phyloP scores from a whole-genome alignment of 345 rosid species.

The Adansonia digitata region DNA sequence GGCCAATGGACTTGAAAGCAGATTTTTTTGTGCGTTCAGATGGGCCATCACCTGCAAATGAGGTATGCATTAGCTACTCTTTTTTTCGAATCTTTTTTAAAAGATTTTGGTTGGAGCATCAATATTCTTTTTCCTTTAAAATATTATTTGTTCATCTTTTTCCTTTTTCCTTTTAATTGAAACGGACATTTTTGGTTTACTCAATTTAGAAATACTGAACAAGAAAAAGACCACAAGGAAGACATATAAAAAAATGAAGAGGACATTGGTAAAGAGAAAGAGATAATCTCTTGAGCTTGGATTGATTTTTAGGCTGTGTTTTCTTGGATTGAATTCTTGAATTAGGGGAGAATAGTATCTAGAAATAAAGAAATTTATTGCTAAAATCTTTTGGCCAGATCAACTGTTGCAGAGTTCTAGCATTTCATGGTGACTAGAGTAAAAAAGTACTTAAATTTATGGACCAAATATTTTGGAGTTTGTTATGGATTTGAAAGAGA shows the following conservation, averaged over 20 bases:
- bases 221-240: background rate
- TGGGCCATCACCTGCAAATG: slow-evolving; percentile 26
- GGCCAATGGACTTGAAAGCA: slow-evolving; percentile 65
- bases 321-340: background rate
- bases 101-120: background rate
- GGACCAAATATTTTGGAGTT: background rate
- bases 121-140: background rate
- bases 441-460: background rate
- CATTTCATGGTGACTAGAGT: background rate
- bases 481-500: background rate
- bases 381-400: background rate
- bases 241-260: background rate
- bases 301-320: background rate
- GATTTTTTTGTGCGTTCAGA: slow-evolving; percentile 73
- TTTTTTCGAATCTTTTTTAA: background rate
- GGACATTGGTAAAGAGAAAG: background rate
- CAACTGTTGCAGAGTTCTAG: background rate
- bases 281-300: background rate
- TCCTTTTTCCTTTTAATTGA: background rate
- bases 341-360: background rate
- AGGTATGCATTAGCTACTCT: slow-evolving; percentile 30
- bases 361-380: background rate
- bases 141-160: background rate
- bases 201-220: background rate
- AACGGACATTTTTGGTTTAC: background rate